Evolutionary conservation across 2,329 filamentous ascomycete species (phyloP), one percentile per base, ranked within the genome.

Genomic region (Lecanicillium sp.): DNA sequence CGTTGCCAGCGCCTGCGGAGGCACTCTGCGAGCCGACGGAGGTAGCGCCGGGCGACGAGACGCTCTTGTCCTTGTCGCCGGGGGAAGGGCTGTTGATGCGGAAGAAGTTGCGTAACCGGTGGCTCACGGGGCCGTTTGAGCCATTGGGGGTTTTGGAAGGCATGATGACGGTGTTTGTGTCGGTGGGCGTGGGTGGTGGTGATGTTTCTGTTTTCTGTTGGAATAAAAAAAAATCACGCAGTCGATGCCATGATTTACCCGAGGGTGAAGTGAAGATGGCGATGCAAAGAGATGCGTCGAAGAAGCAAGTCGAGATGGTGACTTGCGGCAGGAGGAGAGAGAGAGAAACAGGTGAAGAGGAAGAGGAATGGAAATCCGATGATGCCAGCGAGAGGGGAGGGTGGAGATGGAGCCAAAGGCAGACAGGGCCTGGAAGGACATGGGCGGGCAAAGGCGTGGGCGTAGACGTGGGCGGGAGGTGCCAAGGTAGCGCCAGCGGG

Each of bases 61-160:
- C 77, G 76, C 55, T 76, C 76, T 65, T 84, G 83, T 65, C 62
- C 58, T 66, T 66, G 51, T 66, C 66, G 57, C 38, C 61, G 23
- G 38, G 64, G 64, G 49, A 67, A 64, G 44, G 49, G 58, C 67
- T 76, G 62, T 77, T 84, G 64, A 85, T 84, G 58, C 81, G 80
- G 67, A 86, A 86, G 71, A 86, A 84, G 65, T 79, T 84, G 71
- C 81, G 83, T 57, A 86, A 65, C 61, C 81, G 82, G 64, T 84
- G 80, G 55, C 80, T 81, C 61, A 85, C 82, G 62, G 82, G 81
- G 61, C 74, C 74, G 58, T 73, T 71, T 55, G 57, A 55, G 60
- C 72, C 68, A 64, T 71, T 71, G 59, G 71, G 59, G 57, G 66
- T 70, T 67, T 81, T 82, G 60, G 72, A 68, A 51, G 75, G 73